A percentile compares a stretch with the other conserved stretches of the same genome.
Evolutionary conservation across 1,139 yeast genomes (phyloP).

Genomic region (Yamadazyma aaseri): DNA sequence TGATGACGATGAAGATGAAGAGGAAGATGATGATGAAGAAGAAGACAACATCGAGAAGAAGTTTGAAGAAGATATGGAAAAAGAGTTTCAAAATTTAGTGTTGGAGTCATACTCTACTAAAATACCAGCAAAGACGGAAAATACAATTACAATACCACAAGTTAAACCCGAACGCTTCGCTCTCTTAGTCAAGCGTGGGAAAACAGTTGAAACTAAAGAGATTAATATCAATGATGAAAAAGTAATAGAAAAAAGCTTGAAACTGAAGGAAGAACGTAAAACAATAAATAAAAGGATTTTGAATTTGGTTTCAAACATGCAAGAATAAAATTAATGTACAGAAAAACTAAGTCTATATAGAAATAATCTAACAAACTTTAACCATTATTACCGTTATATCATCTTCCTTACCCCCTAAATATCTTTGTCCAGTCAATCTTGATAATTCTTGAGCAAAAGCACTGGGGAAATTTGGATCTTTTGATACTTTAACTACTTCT

Average conservation of each 20-base stretch:
- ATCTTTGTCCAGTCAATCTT: slow-evolving; percentile 63
- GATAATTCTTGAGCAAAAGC: slow-evolving; percentile 85
- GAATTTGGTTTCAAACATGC: slow-evolving; percentile 42
- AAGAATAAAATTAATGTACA: slow-evolving; percentile 13
- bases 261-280: slow-evolving; percentile 32
- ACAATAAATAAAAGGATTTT: slow-evolving; percentile 34
- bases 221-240: slow-evolving; percentile 43
- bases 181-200: slow-evolving; percentile 53
- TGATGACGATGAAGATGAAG: not conserved
- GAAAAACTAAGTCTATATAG: slow-evolving; percentile 1
- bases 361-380: slow-evolving; percentile 37
- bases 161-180: slow-evolving; percentile 41
- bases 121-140: not conserved
- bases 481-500: slow-evolving; percentile 67
- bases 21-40: not conserved
- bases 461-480: slow-evolving; percentile 73
- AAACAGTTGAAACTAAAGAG: slow-evolving; percentile 41
- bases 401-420: slow-evolving; percentile 92
- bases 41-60: slow-evolving; percentile 22
- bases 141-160: slow-evolving; percentile 4
- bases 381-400: slow-evolving; percentile 84
- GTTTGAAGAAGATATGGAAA: slow-evolving; percentile 52
- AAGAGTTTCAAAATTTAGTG: slow-evolving; percentile 38
- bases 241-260: slow-evolving; percentile 41
- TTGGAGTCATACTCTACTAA: slow-evolving; percentile 3